phyloP scores from a whole-genome alignment of 768 basidiomycete species.

The Sporobolomyces pararoseus region DNA sequence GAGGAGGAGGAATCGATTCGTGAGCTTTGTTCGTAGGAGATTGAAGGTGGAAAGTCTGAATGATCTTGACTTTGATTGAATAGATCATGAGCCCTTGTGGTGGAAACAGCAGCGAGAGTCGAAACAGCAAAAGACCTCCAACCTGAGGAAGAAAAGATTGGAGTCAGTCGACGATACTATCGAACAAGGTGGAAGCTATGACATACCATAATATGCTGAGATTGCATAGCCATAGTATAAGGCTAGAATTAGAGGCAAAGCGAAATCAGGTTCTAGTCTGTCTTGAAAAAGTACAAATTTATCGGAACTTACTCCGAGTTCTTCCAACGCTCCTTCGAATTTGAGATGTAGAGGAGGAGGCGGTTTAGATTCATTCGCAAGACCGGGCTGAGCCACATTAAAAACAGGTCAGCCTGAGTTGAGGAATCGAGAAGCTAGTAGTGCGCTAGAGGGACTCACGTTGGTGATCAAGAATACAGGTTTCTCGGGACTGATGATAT shows the following conservation, averaged over 20 bases:
- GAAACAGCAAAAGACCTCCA: slow-evolving; percentile 39
- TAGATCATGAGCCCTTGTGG: slow-evolving; percentile 34
- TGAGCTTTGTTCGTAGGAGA: slow-evolving; percentile 25
- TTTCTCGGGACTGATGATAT: slow-evolving; percentile 26
- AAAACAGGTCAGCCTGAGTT: too few species aligned
- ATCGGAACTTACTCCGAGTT: slow-evolving; percentile 27
- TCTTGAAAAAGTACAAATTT: not conserved
- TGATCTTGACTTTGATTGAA: slow-evolving; percentile 41
- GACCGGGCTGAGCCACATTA: slow-evolving; percentile 9
- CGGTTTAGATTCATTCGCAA: slow-evolving; percentile 26
- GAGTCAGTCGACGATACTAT: too few species aligned
- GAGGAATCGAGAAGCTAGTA: too few species aligned
- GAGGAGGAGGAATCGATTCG: slow-evolving; percentile 8
- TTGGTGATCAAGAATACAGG: slow-evolving; percentile 32
- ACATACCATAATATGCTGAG: slow-evolving; percentile 39
- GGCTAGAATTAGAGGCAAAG: slow-evolving; percentile 24
- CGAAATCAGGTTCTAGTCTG: too few species aligned
- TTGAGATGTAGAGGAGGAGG: slow-evolving; percentile 38
- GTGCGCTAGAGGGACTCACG: not conserved
- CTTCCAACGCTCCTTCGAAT: slow-evolving; percentile 33
- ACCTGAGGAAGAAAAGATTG: slow-evolving; percentile 6
- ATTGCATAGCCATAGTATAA: slow-evolving; percentile 32
- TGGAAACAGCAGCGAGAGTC: slow-evolving; percentile 38
- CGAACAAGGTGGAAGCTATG: not conserved
- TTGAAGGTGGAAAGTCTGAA: slow-evolving; percentile 32